phyloP scores from a whole-genome alignment of 306 rosid genomes.

The Vigna radiata region DNA sequence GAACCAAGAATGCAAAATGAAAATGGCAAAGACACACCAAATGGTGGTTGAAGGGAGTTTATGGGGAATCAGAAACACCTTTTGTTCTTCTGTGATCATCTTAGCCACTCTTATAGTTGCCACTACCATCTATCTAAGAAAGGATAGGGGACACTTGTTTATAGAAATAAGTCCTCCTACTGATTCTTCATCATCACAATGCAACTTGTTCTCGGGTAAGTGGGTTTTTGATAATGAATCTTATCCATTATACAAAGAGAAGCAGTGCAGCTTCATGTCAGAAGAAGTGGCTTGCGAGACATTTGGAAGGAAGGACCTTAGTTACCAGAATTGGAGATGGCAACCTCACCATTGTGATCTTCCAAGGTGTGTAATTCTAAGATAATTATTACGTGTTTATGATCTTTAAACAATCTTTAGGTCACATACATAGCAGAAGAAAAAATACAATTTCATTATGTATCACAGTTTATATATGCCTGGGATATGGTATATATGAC shows the following conservation, averaged over 20 bases:
- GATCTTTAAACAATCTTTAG: too few relatives aligned
- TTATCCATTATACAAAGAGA: slow-evolving; percentile 76
- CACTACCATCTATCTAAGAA: slow-evolving; percentile 54
- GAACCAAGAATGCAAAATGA: slow-evolving; percentile 15
- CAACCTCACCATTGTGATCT: slow-evolving; percentile 77
- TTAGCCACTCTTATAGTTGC: slow-evolving; percentile 56
- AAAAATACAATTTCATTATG: too few relatives aligned
- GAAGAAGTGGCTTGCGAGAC: slow-evolving; percentile 92
- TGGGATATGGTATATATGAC: slow-evolving; percentile 1
- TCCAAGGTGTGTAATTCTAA: slow-evolving; percentile 50
- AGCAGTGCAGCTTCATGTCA: slow-evolving; percentile 72
- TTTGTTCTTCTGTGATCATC: slow-evolving; percentile 63
- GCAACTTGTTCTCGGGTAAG: slow-evolving; percentile 73
- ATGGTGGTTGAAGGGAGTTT: slow-evolving; percentile 43
- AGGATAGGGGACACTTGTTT: slow-evolving; percentile 35
- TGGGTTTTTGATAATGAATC: slow-evolving; percentile 81
- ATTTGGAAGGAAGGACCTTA: slow-evolving; percentile 75
- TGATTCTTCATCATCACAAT: slow-evolving; percentile 38
- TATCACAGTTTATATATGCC: too few relatives aligned
- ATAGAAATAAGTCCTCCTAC: slow-evolving; percentile 32
- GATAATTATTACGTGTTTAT: too few relatives aligned
- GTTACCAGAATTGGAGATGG: slow-evolving; percentile 81
- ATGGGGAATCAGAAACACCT: slow-evolving; percentile 66
- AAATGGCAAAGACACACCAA: slow-evolving; percentile 52
- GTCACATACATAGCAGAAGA: too few relatives aligned